Percentiles rank a stretch among this genome's conserved stretches.
phyloP scores from a whole-genome alignment of 768 basidiomycete species.

The Kwoniella heveanensis region DNA sequence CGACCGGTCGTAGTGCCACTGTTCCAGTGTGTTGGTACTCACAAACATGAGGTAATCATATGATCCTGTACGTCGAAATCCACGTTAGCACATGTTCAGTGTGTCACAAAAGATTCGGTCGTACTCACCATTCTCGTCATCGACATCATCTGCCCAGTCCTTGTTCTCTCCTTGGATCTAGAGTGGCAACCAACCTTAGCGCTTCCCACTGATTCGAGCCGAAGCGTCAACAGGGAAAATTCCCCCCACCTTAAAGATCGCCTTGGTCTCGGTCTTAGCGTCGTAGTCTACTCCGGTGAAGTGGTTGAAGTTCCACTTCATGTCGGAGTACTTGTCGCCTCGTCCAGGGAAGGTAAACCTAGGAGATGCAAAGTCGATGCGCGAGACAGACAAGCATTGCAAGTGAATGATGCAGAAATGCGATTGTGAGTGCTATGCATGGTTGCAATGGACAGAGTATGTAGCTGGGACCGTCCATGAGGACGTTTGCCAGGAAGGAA shows the following conservation, averaged over 20 bases:
- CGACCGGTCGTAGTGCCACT: too few relatives aligned
- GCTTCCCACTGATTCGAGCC: too few relatives aligned
- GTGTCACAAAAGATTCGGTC: too few relatives aligned
- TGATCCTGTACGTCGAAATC: constrained; percentile 23
- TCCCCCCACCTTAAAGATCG: constrained; percentile 61
- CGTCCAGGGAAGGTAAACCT: constrained; percentile 80
- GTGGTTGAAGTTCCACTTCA: constrained; percentile 61
- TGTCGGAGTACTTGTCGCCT: constrained; percentile 61
- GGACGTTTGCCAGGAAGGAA: too few relatives aligned
- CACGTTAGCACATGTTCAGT: neutral
- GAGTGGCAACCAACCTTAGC: too few relatives aligned
- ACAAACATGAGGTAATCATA: constrained; percentile 56
- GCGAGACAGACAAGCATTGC: constrained; percentile 1
- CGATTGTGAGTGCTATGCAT: neutral
- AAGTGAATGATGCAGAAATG: neutral
- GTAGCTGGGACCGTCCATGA: too few relatives aligned
- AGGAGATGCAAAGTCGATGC: too few relatives aligned
- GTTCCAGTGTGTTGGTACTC: too few relatives aligned
- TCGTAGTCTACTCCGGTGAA: constrained; percentile 80
- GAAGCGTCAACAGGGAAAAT: too few relatives aligned
- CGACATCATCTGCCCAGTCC: constrained; percentile 80
- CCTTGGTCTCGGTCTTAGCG: constrained; percentile 63
- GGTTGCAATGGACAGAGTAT: neutral
- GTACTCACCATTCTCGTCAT: constrained; percentile 80
- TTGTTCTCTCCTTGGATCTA: constrained; percentile 68